Evolutionary conservation across 306 rosid species (phyloP).

Genomic region (Begonia loranthoides): DNA sequence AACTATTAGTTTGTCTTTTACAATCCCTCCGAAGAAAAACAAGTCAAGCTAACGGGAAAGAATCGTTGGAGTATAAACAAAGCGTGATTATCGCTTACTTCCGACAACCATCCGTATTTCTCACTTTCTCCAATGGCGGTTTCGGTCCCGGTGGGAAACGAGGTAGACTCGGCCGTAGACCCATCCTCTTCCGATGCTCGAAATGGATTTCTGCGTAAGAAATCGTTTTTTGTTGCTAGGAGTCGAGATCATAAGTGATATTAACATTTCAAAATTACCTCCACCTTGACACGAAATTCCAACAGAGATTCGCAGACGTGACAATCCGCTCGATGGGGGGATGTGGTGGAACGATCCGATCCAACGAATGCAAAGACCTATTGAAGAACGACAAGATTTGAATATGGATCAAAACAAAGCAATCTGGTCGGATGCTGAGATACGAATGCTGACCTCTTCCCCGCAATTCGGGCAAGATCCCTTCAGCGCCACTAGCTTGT

Average conservation of each 20-base stretch:
- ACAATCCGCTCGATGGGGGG: slow-evolving; percentile 85
- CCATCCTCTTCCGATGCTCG: slow-evolving; percentile 69
- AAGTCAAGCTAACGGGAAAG: slow-evolving; percentile 3
- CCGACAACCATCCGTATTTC: slow-evolving; percentile 28
- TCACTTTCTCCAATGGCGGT: slow-evolving; percentile 12
- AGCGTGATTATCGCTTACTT: background rate
- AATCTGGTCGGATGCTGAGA: no score
- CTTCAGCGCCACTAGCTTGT: slow-evolving; percentile 64
- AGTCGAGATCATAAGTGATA: background rate
- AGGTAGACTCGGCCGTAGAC: slow-evolving; percentile 79
- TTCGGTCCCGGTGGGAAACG: slow-evolving; percentile 31
- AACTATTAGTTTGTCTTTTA: no score
- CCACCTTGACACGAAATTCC: slow-evolving; percentile 68
- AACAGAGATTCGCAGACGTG: slow-evolving; percentile 70
- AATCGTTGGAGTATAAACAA: background rate
- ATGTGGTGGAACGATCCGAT: slow-evolving; percentile 31
- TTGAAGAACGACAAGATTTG: background rate
- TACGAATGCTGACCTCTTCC: slow-evolving; percentile 89
- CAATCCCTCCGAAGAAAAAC: no score
- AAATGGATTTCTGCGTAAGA: slow-evolving; percentile 45
- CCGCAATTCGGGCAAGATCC: slow-evolving; percentile 92
- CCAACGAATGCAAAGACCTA: slow-evolving; percentile 94
- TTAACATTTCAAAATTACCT: slow-evolving; percentile 35
- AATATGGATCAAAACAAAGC: no score
- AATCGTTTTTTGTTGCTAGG: background rate